A percentile compares a stretch with the other conserved stretches of the same genome.
Evolutionary conservation across 345 rosid genomes (phyloP).

Genomic region (Arabidopsis arenosa): DNA sequence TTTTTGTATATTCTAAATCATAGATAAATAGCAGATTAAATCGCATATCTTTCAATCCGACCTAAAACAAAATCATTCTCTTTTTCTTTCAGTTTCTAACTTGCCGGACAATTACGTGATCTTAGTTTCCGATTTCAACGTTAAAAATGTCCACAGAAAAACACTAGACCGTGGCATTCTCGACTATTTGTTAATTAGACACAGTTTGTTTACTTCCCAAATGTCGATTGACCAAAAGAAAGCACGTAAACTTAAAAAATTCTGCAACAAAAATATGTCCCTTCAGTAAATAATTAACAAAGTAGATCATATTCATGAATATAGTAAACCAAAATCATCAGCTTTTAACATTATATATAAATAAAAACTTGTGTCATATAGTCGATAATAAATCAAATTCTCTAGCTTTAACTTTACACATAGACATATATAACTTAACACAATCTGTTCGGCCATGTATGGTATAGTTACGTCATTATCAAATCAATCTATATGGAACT

Average conservation of each 20-base stretch:
- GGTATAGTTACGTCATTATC: conserved; percentile 11
- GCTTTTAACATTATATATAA: not conserved
- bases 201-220: too few species aligned
- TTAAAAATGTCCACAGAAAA: not conserved
- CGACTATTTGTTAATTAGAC: too few species aligned
- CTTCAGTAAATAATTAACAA: not conserved
- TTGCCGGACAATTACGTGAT: not conserved
- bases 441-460: conserved; percentile 18
- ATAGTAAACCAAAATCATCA: not conserved
- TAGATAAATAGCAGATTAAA: not conserved
- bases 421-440: not conserved
- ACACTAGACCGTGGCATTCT: not conserved
- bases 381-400: not conserved
- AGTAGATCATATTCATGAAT: not conserved
- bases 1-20: not conserved
- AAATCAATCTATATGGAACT: conserved; percentile 19
- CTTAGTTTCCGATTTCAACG: too few species aligned
- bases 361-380: conserved; percentile 4
- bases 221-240: too few species aligned
- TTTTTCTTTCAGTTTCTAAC: not conserved
- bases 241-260: not conserved
- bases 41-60: not conserved
- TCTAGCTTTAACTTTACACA: not conserved
- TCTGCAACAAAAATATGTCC: not conserved
- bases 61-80: not conserved